A percentile compares a stretch with the other conserved stretches of the same genome.
These are phyloP conservation scores for Kwoniella newhampshirensis DNA, from an alignment of 768 basidiomycete species.

Conservation along the genomic window DNA sequence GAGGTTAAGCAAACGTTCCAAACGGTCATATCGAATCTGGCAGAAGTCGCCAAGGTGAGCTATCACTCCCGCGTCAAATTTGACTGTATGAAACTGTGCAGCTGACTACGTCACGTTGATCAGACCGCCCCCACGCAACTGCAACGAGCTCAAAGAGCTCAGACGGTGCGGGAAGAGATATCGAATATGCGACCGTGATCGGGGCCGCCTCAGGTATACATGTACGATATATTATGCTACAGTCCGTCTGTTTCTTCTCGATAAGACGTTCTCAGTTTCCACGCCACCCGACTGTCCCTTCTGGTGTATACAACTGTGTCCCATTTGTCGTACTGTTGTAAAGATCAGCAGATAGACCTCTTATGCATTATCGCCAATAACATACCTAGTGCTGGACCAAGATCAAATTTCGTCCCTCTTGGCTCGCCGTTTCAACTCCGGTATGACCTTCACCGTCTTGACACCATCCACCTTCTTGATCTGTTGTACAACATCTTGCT, in stretches of 20 bases:
- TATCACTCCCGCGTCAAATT: background rate
- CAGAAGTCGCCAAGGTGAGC: constrained; percentile 34
- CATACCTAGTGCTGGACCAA: background rate
- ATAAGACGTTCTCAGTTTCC: too few relatives aligned
- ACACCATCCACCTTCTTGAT: constrained; percentile 33
- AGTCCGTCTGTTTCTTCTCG: too few relatives aligned
- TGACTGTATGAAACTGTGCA: background rate
- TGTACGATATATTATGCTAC: too few relatives aligned
- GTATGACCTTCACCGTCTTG: constrained; percentile 31
- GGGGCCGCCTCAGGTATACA: background rate
- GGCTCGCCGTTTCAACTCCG: constrained; percentile 37
- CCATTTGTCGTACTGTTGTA: too few relatives aligned
- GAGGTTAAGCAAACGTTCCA: constrained; percentile 41
- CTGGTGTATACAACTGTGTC: too few relatives aligned
- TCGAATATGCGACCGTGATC: constrained; percentile 24
- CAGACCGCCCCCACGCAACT: constrained; percentile 41
- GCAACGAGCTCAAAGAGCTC: constrained; percentile 39
- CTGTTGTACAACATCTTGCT: constrained; percentile 6
- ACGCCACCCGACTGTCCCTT: too few relatives aligned
- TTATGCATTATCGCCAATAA: too few relatives aligned
- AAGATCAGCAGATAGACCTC: too few relatives aligned
- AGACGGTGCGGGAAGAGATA: constrained; percentile 41
- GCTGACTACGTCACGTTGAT: background rate
- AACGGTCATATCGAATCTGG: constrained; percentile 30
- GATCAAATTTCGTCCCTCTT: constrained; percentile 36